A percentile compares a stretch with the other conserved stretches of the same genome.
Conservation (phyloP, 2,329 filamentous ascomycete species). For the Talaromyces pinophilus region DNA sequence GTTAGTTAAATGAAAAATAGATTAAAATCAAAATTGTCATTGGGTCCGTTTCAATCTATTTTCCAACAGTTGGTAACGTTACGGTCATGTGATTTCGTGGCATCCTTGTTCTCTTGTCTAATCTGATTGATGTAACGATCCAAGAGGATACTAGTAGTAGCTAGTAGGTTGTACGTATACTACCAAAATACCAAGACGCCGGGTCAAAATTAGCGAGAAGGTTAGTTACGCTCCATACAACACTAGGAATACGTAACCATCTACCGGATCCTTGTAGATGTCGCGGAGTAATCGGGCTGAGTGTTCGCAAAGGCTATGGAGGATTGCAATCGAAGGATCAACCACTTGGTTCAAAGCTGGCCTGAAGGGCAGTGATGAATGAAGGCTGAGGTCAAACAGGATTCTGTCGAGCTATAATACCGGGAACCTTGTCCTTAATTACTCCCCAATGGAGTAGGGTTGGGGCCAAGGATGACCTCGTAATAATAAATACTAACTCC, state of each 20-base stretch:
- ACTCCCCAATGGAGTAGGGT: not conserved
- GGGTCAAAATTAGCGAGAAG: not conserved
- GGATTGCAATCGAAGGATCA: not conserved
- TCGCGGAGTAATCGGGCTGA: slow-evolving; percentile 3
- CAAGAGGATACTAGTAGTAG: not conserved
- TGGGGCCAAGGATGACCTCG: slow-evolving; percentile 1
- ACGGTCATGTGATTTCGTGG: slow-evolving; percentile 12
- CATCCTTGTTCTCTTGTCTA: not conserved
- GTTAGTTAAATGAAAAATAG: not conserved
- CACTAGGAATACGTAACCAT: not conserved
- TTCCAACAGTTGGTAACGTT: slow-evolving; percentile 12
- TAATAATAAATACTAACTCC: not conserved
- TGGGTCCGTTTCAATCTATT: not conserved
- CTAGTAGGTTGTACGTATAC: no score
- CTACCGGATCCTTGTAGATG: not conserved
- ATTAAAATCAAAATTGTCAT: not conserved
- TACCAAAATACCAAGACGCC: slow-evolving; percentile 1
- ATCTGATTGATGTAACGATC: not conserved
- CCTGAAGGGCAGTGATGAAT: not conserved
- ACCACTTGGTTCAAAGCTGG: not conserved
- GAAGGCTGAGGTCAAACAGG: not conserved
- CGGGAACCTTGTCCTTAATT: not conserved
- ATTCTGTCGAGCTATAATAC: not conserved
- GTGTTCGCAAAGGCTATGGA: not conserved
- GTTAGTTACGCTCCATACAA: not conserved